phyloP scores from a whole-genome alignment of 2,329 filamentous ascomycete genomes.

The Verticillium isaacii region DNA sequence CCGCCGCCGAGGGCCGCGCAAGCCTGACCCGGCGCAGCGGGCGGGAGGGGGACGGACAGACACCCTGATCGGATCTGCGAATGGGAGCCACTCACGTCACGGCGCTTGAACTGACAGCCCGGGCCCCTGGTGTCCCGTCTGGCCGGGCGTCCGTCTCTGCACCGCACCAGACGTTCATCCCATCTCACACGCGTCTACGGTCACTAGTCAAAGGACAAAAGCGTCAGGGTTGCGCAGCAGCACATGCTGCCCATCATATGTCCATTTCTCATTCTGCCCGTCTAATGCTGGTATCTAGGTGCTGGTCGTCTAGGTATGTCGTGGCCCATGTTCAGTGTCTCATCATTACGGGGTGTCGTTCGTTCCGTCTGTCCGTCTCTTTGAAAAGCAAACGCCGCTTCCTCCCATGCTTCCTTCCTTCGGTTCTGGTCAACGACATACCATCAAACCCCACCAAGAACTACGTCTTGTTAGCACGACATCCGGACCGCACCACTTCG shows the following conservation, averaged over 20 bases:
- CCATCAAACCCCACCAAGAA: background rate
- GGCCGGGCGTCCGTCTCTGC: background rate
- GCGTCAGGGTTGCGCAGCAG: background rate
- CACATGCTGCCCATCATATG: background rate
- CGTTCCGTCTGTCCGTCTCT: background rate
- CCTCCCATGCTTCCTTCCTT: background rate
- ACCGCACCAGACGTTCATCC: background rate
- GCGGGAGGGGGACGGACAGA: background rate
- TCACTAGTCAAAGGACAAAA: background rate
- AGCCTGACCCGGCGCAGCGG: background rate
- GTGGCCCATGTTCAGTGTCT: background rate
- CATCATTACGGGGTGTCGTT: conserved; percentile 5
- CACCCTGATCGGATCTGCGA: background rate
- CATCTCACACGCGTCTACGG: no score
- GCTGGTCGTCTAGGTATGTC: background rate
- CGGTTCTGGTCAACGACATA: background rate
- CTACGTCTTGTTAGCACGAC: background rate
- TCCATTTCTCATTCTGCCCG: background rate
- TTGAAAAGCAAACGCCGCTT: background rate
- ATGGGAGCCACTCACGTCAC: background rate
- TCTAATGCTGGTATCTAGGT: conserved; percentile 1
- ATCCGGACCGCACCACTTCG: background rate
- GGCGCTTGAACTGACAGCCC: background rate
- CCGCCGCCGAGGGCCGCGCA: no score
- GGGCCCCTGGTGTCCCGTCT: background rate